phyloP scores from a whole-genome alignment of 371 early-diverging fungal genomes.

The Apophysomyces variabilis region DNA sequence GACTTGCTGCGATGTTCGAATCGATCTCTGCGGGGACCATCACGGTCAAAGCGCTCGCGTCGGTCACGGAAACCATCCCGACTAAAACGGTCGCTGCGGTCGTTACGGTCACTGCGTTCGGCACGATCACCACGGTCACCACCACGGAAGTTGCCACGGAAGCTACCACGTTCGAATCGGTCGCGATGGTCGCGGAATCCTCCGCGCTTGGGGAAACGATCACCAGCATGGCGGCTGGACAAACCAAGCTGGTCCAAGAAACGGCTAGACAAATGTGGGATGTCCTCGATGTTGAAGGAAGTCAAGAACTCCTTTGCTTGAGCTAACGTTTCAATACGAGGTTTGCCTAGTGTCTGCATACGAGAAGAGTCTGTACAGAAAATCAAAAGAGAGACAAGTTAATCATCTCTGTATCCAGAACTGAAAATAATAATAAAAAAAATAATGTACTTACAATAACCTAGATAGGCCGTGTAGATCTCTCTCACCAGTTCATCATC shows the following conservation, averaged over 20 bases:
- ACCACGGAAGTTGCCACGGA: slow-evolving; percentile 9
- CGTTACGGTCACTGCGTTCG: slow-evolving; percentile 8
- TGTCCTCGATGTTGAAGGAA: slow-evolving; percentile 50
- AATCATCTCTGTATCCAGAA: neutral
- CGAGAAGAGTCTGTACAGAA: slow-evolving; percentile 38
- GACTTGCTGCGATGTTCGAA: neutral
- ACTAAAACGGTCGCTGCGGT: slow-evolving; percentile 8
- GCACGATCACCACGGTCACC: slow-evolving; percentile 16
- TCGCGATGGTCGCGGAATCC: slow-evolving; percentile 9
- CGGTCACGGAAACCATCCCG: slow-evolving; percentile 12
- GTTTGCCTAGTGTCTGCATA: slow-evolving; percentile 42
- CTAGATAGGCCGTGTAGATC: slow-evolving; percentile 68
- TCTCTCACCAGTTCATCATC: slow-evolving; percentile 58
- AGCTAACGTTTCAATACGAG: slow-evolving; percentile 43
- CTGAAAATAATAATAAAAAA: slow-evolving; percentile 21
- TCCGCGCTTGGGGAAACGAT: slow-evolving; percentile 9
- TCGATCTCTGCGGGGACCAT: slow-evolving; percentile 7
- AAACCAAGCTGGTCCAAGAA: slow-evolving; percentile 59
- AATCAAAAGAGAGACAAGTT: slow-evolving; percentile 22
- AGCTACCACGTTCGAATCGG: slow-evolving; percentile 5
- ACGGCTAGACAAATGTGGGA: slow-evolving; percentile 50
- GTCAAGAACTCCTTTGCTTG: slow-evolving; percentile 46
- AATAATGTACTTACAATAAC: slow-evolving; percentile 60
- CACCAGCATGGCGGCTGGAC: slow-evolving; percentile 20
- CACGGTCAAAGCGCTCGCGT: neutral